Evolutionary conservation across 106 monocot genomes (phyloP).

Genomic region (Platanthera zijinensis): DNA sequence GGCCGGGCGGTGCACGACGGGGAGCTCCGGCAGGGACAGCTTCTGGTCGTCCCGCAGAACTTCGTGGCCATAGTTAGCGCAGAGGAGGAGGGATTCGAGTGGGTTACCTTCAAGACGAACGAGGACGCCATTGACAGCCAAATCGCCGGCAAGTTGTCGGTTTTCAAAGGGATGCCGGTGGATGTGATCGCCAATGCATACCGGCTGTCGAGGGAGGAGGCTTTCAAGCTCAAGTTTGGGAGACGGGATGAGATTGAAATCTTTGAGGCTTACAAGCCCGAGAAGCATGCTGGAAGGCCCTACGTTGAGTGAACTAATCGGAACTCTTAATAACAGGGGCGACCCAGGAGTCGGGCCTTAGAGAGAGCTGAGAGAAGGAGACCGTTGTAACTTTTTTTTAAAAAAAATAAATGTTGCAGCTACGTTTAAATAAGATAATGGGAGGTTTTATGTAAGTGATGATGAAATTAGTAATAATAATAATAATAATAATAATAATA

Average conservation of each 20-base stretch:
- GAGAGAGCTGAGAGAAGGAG: no score
- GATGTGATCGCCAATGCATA: slow-evolving; percentile 22
- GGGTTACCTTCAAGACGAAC: slow-evolving; percentile 25
- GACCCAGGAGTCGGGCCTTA: no score
- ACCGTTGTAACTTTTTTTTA: no score
- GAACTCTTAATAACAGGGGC: no score
- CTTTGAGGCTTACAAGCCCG: background rate
- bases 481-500: no score
- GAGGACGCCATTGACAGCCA: slow-evolving; percentile 11
- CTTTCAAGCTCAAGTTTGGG: background rate
- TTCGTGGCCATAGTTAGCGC: slow-evolving; percentile 12
- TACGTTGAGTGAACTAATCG: background rate
- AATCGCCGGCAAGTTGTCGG: slow-evolving; percentile 22
- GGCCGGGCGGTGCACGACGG: slow-evolving; percentile 13
- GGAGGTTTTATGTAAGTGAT: no score
- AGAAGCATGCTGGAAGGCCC: background rate
- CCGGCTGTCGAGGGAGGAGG: slow-evolving; percentile 10
- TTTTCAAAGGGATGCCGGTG: slow-evolving; percentile 14
- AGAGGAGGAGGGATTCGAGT: slow-evolving; percentile 19
- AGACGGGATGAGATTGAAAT: background rate
- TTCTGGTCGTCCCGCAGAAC: slow-evolving; percentile 20
- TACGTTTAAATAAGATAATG: no score
- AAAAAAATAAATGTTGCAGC: no score
- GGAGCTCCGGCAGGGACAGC: slow-evolving; percentile 15
- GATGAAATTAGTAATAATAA: no score